Evolutionary conservation across 2,329 filamentous ascomycete genomes (phyloP), one percentile per base, ranked within the genome.

Genomic region (Ophiostoma perfectum): DNA sequence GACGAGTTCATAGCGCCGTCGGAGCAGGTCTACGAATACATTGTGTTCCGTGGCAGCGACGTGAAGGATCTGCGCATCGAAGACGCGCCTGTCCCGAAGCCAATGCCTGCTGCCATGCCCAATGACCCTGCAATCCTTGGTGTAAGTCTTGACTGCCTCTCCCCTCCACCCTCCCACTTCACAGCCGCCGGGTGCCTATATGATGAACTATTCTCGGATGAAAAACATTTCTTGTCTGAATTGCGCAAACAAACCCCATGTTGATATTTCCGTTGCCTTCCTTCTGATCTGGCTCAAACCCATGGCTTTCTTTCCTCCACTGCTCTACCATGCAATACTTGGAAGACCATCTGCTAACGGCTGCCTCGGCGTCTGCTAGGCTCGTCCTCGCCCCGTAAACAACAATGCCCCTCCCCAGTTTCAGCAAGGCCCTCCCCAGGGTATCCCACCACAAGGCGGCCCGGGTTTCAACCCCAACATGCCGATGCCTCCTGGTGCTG

Each of bases 181-280:
- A 69, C 68, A 16, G 39, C 60, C 39, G 39, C 60, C 60, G 41
- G 68, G 55, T 47, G 63, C 69, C 64, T 64, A 69, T 75, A 87
- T 97, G 93, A 97, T 92, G 91, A 96, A 95, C 81, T 81, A 96
- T 91, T 90, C 65, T 86, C 93, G 93, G 93, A 97, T 97, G 92
- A 95, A 92, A 96, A 96, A 80, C 81, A 85, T 84, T 86, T 77
- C 84, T 83, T 86, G 86, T 85, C 89, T 90, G 90, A 90, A 90
- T 90, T 90, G 92, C 92, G 93, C 93, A 96, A 88, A 87, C 82
- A 92, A 71, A 90, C 83, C 73, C 85, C 86, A 83, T 97, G 93
- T 96, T 89, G 93, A 97, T 87, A 89, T 90, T 89, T 97, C 93
- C 93, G 93, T 97, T 97, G 93, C 93, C 93, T 97, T 97, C 93